phyloP scores from a whole-genome alignment of 179 eudicot genomes.

The Actinidia arguta region DNA sequence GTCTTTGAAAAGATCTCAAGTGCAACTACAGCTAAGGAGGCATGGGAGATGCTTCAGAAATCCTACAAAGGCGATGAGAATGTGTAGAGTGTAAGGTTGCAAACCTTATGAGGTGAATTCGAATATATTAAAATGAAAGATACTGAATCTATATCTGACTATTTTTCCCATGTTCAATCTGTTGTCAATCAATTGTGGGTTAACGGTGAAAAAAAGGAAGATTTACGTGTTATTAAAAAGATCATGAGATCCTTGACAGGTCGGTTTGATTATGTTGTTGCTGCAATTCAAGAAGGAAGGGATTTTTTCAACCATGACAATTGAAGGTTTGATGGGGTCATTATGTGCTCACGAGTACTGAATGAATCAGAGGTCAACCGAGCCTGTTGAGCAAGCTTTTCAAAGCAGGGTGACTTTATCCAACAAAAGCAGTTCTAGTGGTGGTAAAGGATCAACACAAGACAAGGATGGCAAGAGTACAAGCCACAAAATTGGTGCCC shows the following conservation, averaged over 20 bases:
- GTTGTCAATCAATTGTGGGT: conserved; percentile 16
- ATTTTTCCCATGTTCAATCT: background rate
- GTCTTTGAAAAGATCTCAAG: conserved; percentile 17
- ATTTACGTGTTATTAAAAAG: background rate
- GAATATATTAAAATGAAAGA: conserved; percentile 15
- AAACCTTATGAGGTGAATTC: conserved; percentile 22
- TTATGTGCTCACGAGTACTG: background rate
- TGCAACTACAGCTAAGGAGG: conserved; percentile 16
- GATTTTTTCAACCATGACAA: conserved; percentile 2
- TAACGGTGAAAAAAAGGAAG: conserved; percentile 13
- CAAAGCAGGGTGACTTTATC: background rate
- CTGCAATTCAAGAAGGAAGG: background rate
- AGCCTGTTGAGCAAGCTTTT: background rate
- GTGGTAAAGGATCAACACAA: background rate
- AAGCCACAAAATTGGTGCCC: background rate
- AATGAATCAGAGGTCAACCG: background rate
- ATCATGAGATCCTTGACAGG: conserved; percentile 8
- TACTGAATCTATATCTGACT: conserved; percentile 12
- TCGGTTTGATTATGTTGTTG: conserved; percentile 18
- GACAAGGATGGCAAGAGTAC: background rate
- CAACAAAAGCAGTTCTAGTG: background rate
- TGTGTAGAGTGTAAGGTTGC: conserved; percentile 12
- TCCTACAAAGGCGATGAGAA: conserved; percentile 21
- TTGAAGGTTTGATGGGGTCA: conserved; percentile 8
- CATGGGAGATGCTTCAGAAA: conserved; percentile 16